These are phyloP conservation scores for Euptelea pleiosperma DNA, from an alignment of 164 flowering plant genomes.

Conservation along the genomic window DNA sequence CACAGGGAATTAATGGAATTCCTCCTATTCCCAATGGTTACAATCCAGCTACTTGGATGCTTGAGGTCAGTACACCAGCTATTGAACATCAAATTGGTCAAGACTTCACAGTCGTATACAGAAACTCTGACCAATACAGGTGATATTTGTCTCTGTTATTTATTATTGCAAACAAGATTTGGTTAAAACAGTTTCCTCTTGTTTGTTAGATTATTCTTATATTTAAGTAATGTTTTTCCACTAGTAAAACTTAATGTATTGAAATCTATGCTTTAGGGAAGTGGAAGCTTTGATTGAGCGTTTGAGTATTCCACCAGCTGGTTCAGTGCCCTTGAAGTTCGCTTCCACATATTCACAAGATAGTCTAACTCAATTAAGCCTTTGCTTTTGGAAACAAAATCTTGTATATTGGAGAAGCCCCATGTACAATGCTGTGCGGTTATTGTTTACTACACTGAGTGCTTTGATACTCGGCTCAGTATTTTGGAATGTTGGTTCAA, in stretches of 20 bases:
- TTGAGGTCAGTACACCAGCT: conserved; percentile 75
- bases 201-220: neutral
- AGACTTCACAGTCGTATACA: conserved; percentile 67
- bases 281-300: conserved; percentile 60
- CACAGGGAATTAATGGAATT: conserved; percentile 55
- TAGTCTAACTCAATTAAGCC: conserved; percentile 41
- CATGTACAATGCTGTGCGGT: conserved; percentile 63
- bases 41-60: conserved; percentile 99
- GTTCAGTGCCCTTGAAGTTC: conserved; percentile 64
- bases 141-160: conserved; percentile 16
- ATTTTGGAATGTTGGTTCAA: conserved; percentile 78
- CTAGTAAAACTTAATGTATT: neutral
- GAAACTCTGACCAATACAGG: conserved; percentile 66
- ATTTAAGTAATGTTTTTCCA: neutral
- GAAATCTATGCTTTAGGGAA: conserved; percentile 34
- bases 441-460: conserved; percentile 52
- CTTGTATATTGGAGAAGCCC: conserved; percentile 96
- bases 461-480: conserved; percentile 70
- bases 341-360: conserved; percentile 48
- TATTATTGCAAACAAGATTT: no score
- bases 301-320: conserved; percentile 56
- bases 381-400: conserved; percentile 80
- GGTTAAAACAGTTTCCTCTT: no score
- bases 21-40: conserved; percentile 62
- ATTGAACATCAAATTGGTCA: conserved; percentile 54